These are phyloP conservation scores for Pichia thaimueangensis DNA, from an alignment of 805 yeast genomes.

Conservation along the genomic window DNA sequence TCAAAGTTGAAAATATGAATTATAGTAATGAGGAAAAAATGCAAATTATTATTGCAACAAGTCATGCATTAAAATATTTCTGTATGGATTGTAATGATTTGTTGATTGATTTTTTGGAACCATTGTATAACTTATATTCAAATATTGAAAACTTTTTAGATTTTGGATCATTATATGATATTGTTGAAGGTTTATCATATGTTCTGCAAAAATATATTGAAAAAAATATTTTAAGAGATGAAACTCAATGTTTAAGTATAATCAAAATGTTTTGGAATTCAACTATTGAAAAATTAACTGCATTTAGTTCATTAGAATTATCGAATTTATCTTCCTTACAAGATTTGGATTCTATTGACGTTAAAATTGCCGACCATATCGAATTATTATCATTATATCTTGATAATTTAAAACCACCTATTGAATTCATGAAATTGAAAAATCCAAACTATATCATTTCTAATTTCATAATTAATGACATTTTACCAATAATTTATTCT, in stretches of 20 bases:
- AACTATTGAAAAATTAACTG: slow-evolving; percentile 43
- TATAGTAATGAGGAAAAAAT: slow-evolving; percentile 15
- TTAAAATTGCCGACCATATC: slow-evolving; percentile 61
- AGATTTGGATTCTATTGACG: slow-evolving; percentile 32
- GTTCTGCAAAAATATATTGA: slow-evolving; percentile 46
- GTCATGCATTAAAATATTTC: slow-evolving; percentile 89
- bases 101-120: slow-evolving; percentile 62
- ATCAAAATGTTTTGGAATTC: slow-evolving; percentile 63
- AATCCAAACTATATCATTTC: slow-evolving; percentile 29
- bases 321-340: slow-evolving; percentile 11
- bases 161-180: slow-evolving; percentile 62
- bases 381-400: slow-evolving; percentile 62
- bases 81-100: slow-evolving; percentile 81
- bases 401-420: slow-evolving; percentile 52
- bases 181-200: slow-evolving; percentile 86
- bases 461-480: slow-evolving; percentile 43
- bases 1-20: slow-evolving; percentile 27
- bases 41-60: slow-evolving; percentile 74
- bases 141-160: slow-evolving; percentile 51
- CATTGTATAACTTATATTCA: slow-evolving; percentile 67
- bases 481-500: slow-evolving; percentile 51
- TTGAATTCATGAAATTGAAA: slow-evolving; percentile 7
- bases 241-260: slow-evolving; percentile 39
- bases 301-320: slow-evolving; percentile 12
- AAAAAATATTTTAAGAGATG: slow-evolving; percentile 32